Evolutionary conservation across 2,329 filamentous ascomycete species (phyloP).

Genomic region (Colletotrichum abscissum): DNA sequence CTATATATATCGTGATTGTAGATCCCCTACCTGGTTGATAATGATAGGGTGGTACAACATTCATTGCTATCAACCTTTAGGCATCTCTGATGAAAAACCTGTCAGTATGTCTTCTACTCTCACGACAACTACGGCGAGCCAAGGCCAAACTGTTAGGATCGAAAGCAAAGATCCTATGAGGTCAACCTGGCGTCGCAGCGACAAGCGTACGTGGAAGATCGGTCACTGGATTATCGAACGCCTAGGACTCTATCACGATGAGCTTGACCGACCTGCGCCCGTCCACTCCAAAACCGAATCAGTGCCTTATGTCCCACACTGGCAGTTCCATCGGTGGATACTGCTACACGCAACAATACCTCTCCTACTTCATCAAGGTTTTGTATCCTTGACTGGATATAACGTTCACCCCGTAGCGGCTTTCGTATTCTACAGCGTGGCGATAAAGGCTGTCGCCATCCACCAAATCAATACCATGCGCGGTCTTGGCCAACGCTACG

Average conservation of each 20-base stretch:
- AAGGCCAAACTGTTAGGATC: not conserved
- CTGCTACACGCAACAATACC: constrained; percentile 50
- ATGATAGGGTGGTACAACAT: too few species aligned
- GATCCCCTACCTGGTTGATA: too few species aligned
- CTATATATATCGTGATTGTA: constrained; percentile 3
- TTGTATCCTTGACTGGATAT: constrained; percentile 43
- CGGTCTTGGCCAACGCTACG: constrained; percentile 48
- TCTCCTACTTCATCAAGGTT: constrained; percentile 50
- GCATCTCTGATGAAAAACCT: not conserved
- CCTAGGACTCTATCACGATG: constrained; percentile 42
- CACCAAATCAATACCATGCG: constrained; percentile 51
- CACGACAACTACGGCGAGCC: not conserved
- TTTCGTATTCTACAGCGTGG: constrained; percentile 49
- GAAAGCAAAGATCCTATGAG: constrained; percentile 51
- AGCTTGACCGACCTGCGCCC: constrained; percentile 46
- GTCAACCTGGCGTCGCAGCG: constrained; percentile 49
- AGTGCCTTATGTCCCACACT: constrained; percentile 51
- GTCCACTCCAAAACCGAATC: constrained; percentile 53
- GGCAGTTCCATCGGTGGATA: constrained; percentile 51
- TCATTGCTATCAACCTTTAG: too few species aligned
- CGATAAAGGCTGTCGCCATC: constrained; percentile 54
- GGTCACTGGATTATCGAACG: constrained; percentile 47
- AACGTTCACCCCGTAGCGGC: constrained; percentile 44
- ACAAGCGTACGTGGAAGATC: constrained; percentile 44
- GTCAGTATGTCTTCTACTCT: not conserved